Conservation (phyloP, 768 basidiomycete species). For the Dentipellis sp. region DNA sequence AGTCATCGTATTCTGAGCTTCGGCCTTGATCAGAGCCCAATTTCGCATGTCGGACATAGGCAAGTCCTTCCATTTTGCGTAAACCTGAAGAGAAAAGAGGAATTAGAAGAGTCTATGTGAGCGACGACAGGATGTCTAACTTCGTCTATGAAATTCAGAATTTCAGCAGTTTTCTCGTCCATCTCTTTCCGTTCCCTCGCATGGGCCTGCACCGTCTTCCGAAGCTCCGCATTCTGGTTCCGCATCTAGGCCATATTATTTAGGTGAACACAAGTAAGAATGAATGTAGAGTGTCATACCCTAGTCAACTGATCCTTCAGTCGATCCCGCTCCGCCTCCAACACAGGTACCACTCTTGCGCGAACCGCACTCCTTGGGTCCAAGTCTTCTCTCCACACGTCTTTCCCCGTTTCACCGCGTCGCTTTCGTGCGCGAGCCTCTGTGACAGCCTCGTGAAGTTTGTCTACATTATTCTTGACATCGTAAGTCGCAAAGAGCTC, state of each 20-base stretch:
- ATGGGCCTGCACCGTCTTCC: conserved; percentile 40
- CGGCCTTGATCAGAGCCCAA: conserved; percentile 31
- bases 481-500: conserved; percentile 60
- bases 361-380: conserved; percentile 53
- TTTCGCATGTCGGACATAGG: conserved; percentile 52
- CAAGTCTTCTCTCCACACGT: conserved; percentile 58
- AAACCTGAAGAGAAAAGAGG: conserved; percentile 25
- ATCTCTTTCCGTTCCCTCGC: conserved; percentile 34
- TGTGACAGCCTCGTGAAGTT: conserved; percentile 56
- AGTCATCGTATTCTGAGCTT: conserved; percentile 20
- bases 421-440: conserved; percentile 52
- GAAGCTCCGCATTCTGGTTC: conserved; percentile 40
- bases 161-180: conserved; percentile 33
- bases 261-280: not conserved
- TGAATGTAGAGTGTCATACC: conserved; percentile 16
- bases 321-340: conserved; percentile 34
- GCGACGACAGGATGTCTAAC: conserved; percentile 25
- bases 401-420: conserved; percentile 33
- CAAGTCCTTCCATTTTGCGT: conserved; percentile 41
- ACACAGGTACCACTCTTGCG: conserved; percentile 52
- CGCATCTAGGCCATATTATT: conserved; percentile 36
- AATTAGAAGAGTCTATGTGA: conserved; percentile 5
- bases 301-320: conserved; percentile 28
- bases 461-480: conserved; percentile 62
- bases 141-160: conserved; percentile 45